Conservation (phyloP, 768 basidiomycete species). For the Boletus reticulatus region DNA sequence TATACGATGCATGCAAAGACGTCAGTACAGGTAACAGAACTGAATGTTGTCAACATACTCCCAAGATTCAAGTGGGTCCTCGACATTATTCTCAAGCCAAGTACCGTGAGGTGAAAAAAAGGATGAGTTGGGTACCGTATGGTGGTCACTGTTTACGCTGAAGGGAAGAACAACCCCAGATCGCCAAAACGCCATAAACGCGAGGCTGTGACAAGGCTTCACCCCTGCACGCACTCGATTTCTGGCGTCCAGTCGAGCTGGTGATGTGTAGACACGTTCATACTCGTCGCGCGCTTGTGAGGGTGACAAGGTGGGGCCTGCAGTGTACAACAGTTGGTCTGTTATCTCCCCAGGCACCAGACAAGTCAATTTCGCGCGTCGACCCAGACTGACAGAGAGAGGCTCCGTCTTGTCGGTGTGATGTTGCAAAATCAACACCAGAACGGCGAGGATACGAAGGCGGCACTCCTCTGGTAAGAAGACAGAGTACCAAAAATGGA, state of each 20-base stretch:
- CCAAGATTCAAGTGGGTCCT: slow-evolving; percentile 48
- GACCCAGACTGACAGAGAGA: slow-evolving; percentile 10
- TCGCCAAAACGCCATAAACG: slow-evolving; percentile 37
- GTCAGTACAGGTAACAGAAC: background rate
- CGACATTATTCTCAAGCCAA: slow-evolving; percentile 37
- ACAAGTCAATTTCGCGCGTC: slow-evolving; percentile 19
- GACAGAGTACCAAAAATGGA: slow-evolving; percentile 48
- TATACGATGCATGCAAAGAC: slow-evolving; percentile 16
- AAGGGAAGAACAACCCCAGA: slow-evolving; percentile 46
- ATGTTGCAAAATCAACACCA: slow-evolving; percentile 16
- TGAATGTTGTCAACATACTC: slow-evolving; percentile 33
- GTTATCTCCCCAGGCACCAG: slow-evolving; percentile 23
- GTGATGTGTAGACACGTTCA: slow-evolving; percentile 29
- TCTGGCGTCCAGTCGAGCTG: slow-evolving; percentile 38
- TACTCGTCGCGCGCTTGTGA: slow-evolving; percentile 29
- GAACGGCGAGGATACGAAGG: slow-evolving; percentile 14
- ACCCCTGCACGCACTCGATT: slow-evolving; percentile 38
- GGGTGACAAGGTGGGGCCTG: slow-evolving; percentile 20
- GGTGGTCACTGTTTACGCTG: slow-evolving; percentile 35
- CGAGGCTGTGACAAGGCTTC: slow-evolving; percentile 41
- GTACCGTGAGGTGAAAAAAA: slow-evolving; percentile 43
- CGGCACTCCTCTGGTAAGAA: slow-evolving; percentile 36
- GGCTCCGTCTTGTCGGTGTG: slow-evolving; percentile 12
- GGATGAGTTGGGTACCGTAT: slow-evolving; percentile 40
- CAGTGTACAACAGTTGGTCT: slow-evolving; percentile 29